phyloP scores from a whole-genome alignment of 176 grass and related monocot species.

The Oryza coarctata region DNA sequence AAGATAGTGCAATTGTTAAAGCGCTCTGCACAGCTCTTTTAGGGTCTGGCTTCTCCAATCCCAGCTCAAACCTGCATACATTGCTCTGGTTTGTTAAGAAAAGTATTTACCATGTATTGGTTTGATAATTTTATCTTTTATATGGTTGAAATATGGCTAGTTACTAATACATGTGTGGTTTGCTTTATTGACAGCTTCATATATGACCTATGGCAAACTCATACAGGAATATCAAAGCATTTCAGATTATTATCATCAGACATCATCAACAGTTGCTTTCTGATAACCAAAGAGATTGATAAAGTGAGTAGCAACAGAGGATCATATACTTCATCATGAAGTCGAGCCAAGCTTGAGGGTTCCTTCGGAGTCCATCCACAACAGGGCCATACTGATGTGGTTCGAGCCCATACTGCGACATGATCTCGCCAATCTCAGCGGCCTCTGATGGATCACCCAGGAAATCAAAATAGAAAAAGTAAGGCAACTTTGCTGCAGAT shows the following conservation, averaged over 20 bases:
- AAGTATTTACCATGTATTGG: neutral
- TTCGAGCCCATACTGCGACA: slow-evolving; percentile 67
- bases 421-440: slow-evolving; percentile 81
- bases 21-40: slow-evolving; percentile 80
- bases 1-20: slow-evolving; percentile 67
- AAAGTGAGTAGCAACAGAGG: slow-evolving; percentile 3
- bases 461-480: neutral
- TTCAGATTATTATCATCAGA: neutral
- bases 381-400: slow-evolving; percentile 72
- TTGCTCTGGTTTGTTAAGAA: slow-evolving; percentile 12
- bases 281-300: neutral
- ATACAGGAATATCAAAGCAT: neutral
- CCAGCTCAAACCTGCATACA: slow-evolving; percentile 76
- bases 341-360: slow-evolving; percentile 82
- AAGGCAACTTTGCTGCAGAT: neutral
- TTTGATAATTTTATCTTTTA: neutral
- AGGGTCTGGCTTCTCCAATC: slow-evolving; percentile 82
- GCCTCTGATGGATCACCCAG: slow-evolving; percentile 55
- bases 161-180: slow-evolving; percentile 8
- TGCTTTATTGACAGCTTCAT: neutral
- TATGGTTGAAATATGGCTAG: neutral
- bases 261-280: neutral
- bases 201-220: neutral
- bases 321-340: slow-evolving; percentile 92
- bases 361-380: slow-evolving; percentile 62